Percentiles rank a stretch among this genome's conserved stretches.
Evolutionary conservation across 2,329 filamentous ascomycete species (phyloP).

Genomic region (Fusarium concolor): DNA sequence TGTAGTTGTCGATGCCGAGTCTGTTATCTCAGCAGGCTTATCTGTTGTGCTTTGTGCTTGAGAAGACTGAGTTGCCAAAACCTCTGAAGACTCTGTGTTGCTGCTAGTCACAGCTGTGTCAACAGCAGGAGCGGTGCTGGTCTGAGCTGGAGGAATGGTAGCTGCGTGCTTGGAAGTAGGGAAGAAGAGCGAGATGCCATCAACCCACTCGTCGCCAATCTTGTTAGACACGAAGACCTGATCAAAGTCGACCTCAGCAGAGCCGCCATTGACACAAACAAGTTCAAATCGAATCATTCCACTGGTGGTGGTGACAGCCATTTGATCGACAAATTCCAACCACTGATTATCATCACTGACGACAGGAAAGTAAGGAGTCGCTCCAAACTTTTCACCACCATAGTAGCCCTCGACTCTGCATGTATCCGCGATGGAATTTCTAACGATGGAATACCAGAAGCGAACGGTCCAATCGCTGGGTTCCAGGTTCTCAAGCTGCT

Average conservation of each 20-base stretch:
- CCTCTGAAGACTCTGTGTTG: not conserved
- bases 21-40: not conserved
- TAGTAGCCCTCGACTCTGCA: constrained; percentile 40
- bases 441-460: constrained; percentile 35
- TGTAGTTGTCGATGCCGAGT: not conserved
- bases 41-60: not conserved
- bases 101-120: constrained; percentile 1
- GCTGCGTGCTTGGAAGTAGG: constrained; percentile 22
- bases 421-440: constrained; percentile 30
- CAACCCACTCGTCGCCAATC: constrained; percentile 31
- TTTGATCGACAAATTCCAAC: constrained; percentile 25
- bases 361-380: constrained; percentile 37
- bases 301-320: constrained; percentile 27
- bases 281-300: constrained; percentile 39
- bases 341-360: constrained; percentile 8
- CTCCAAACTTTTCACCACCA: constrained; percentile 22
- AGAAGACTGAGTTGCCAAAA: not conserved
- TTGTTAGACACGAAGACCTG: constrained; percentile 43
- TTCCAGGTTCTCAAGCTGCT: constrained; percentile 31
- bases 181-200: constrained; percentile 35
- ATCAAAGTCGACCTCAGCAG: constrained; percentile 39
- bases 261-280: constrained; percentile 28
- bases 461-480: constrained; percentile 37
- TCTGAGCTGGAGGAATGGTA: constrained; percentile 10
- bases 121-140: constrained; percentile 12